Percentiles rank a stretch among this genome's conserved stretches.
These are phyloP conservation scores for Leavenworthia alabamica DNA, from an alignment of 345 rosid species.

Conservation along the genomic window DNA sequence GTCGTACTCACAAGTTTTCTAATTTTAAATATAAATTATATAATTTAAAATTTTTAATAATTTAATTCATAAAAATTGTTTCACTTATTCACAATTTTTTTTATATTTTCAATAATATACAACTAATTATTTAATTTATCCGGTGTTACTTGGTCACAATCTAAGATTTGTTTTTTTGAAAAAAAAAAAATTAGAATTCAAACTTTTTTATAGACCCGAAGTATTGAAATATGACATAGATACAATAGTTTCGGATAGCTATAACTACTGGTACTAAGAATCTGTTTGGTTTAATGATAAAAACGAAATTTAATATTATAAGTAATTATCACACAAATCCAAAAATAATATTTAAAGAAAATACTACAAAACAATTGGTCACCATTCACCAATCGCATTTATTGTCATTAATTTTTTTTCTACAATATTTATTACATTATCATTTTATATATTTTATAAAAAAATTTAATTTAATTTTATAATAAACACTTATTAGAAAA, in stretches of 20 bases:
- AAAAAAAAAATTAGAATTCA: background rate
- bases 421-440: too few relatives aligned
- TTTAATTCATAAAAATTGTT: too few relatives aligned
- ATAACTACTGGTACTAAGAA: background rate
- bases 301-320: background rate
- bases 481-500: too few relatives aligned
- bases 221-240: background rate
- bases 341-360: background rate
- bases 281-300: background rate
- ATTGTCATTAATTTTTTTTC: background rate
- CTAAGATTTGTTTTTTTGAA: background rate
- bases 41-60: too few relatives aligned
- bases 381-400: background rate
- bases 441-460: too few relatives aligned
- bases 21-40: too few relatives aligned
- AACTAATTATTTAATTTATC: too few relatives aligned
- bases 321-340: background rate
- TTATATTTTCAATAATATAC: too few relatives aligned
- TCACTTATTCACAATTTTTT: too few relatives aligned
- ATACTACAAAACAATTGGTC: background rate
- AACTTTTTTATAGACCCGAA: background rate
- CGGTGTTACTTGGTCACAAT: background rate
- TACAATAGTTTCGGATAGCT: background rate
- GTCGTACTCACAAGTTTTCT: too few relatives aligned
- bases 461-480: too few relatives aligned